phyloP scores from a whole-genome alignment of 1,284 basidiomycete species.

The Irpex sp. region DNA sequence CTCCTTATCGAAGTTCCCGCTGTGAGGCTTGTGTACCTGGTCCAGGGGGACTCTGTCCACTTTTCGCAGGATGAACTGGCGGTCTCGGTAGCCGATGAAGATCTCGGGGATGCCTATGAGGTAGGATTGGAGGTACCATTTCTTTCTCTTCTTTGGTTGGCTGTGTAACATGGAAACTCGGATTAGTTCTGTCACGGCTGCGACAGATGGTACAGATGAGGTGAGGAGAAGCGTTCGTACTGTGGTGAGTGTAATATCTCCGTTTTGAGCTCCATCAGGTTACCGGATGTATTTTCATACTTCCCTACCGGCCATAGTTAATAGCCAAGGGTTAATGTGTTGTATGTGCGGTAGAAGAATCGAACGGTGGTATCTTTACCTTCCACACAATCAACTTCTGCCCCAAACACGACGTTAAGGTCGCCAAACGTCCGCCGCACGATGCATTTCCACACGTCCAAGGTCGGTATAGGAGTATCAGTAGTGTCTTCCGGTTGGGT shows the following conservation, averaged over 20 bases:
- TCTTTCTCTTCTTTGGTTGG: background rate
- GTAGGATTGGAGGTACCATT: conserved; percentile 8
- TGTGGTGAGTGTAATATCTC: too few species aligned
- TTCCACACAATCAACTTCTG: conserved; percentile 7
- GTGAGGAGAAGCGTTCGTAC: too few species aligned
- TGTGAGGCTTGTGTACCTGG: background rate
- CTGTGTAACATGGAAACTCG: too few species aligned
- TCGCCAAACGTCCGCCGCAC: conserved; percentile 4
- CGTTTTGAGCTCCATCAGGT: conserved; percentile 4
- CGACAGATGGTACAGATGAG: too few species aligned
- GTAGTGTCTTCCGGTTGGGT: background rate
- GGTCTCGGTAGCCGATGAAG: background rate
- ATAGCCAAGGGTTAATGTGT: too few species aligned
- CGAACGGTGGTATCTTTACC: background rate
- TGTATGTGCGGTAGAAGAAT: too few species aligned
- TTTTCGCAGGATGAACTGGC: background rate
- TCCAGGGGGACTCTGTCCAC: background rate
- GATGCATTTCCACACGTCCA: conserved; percentile 7
- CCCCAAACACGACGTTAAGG: conserved; percentile 5
- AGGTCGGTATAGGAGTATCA: background rate
- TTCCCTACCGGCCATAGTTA: background rate
- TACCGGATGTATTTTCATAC: conserved; percentile 1
- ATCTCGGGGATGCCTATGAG: conserved; percentile 7
- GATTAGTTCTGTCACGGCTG: too few species aligned
- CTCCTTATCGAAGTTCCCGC: background rate